Percentiles rank a stretch among this genome's conserved stretches.
Conservation (phyloP, 129 eudicot genomes). For the sunflower (Helianthus annuus) region HanXRQr2.0-SUNRISE NC_035443.2:129657437-129657936, state of each 20-base stretch:
- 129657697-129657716: slow-evolving; percentile 22
- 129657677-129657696: slow-evolving; percentile 15
- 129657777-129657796: background rate
- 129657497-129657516: too few species aligned
- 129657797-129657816: slow-evolving; percentile 16
- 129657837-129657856: slow-evolving; percentile 5
- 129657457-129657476: too few species aligned
- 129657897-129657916: slow-evolving; percentile 2
- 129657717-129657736: slow-evolving; percentile 12
- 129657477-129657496: too few species aligned
- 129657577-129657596: too few species aligned
- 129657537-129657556: too few species aligned
- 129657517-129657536: too few species aligned
- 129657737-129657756: slow-evolving; percentile 17
- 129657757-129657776: slow-evolving; percentile 5
- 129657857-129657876: slow-evolving; percentile 1
- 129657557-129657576: too few species aligned
- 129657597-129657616: too few species aligned
- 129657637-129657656: too few species aligned
- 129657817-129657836: slow-evolving; percentile 8
- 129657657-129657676: background rate
- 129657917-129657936: background rate
- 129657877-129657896: slow-evolving; percentile 3
- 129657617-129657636: too few species aligned
- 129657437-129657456: too few species aligned